Evolutionary conservation across 192 early-diverging fungal genomes (phyloP).

Genomic region (Haplosporangium gracile): DNA sequence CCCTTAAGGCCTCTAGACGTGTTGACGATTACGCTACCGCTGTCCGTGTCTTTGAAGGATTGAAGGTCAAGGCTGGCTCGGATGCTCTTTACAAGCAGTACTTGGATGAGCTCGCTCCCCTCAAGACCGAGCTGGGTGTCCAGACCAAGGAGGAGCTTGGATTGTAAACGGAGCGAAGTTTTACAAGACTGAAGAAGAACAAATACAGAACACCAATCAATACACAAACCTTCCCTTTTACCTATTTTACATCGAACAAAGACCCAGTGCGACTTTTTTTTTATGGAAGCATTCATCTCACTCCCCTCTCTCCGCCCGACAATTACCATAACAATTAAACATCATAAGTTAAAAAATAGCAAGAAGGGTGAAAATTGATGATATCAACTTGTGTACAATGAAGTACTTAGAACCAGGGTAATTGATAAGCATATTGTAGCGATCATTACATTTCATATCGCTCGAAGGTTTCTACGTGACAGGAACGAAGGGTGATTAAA

Average conservation of each 20-base stretch:
- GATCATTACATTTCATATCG: too few species aligned
- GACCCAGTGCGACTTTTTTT: too few species aligned
- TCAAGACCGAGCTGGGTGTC: slow-evolving; percentile 92
- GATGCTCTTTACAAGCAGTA: slow-evolving; percentile 92
- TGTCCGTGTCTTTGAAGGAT: slow-evolving; percentile 94
- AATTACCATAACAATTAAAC: neutral
- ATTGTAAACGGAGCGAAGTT: slow-evolving; percentile 58
- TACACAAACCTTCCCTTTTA: neutral
- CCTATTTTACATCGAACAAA: too few species aligned
- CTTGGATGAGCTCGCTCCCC: slow-evolving; percentile 88
- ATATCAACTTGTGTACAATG: neutral
- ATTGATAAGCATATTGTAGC: too few species aligned
- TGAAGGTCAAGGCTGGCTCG: slow-evolving; percentile 92
- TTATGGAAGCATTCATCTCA: neutral
- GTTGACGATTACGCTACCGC: slow-evolving; percentile 95
- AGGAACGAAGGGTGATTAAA: too few species aligned
- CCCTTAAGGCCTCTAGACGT: slow-evolving; percentile 90
- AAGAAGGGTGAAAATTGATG: neutral
- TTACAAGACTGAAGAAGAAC: neutral
- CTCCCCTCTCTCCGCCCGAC: neutral
- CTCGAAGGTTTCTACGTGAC: too few species aligned
- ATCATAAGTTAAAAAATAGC: neutral
- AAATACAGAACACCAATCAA: neutral
- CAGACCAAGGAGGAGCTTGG: slow-evolving; percentile 91
- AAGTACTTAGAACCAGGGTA: too few species aligned